Evolutionary conservation across 2,329 filamentous ascomycete species (phyloP).

Genomic region (Hortaea werneckii): DNA sequence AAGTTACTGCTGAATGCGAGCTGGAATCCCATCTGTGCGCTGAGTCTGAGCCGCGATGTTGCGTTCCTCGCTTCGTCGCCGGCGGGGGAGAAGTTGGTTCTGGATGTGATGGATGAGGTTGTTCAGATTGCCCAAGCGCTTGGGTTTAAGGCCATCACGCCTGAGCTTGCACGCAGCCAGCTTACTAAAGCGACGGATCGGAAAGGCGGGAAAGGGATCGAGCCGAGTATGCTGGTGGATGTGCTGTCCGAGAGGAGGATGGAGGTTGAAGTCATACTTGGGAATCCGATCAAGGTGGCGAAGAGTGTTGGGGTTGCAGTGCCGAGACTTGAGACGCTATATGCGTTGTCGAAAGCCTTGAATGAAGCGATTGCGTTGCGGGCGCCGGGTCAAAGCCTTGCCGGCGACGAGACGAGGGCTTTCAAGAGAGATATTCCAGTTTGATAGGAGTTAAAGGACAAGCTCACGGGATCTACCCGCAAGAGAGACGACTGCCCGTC

Average conservation of each 20-base stretch:
- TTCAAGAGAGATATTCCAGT: background rate
- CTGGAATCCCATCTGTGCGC: constrained; percentile 51
- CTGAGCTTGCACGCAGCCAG: constrained; percentile 29
- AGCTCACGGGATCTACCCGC: no score
- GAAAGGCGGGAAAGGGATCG: constrained; percentile 30
- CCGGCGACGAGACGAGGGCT: constrained; percentile 2
- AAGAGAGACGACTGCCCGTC: no score
- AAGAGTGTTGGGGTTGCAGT: constrained; percentile 30
- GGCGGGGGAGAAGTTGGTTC: constrained; percentile 26
- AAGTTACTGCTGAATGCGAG: constrained; percentile 53
- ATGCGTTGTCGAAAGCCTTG: constrained; percentile 35
- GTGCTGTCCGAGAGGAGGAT: constrained; percentile 31
- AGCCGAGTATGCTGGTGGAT: constrained; percentile 43
- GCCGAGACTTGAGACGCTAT: constrained; percentile 35
- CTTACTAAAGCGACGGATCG: constrained; percentile 29
- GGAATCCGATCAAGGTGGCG: constrained; percentile 35
- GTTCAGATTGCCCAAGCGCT: constrained; percentile 30
- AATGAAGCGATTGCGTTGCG: constrained; percentile 25
- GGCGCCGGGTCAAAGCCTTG: constrained; percentile 12
- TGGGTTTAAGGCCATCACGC: constrained; percentile 29
- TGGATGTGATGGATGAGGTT: constrained; percentile 38
- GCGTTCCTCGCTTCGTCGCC: constrained; percentile 37
- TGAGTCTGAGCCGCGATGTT: constrained; percentile 45
- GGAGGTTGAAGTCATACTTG: constrained; percentile 43
- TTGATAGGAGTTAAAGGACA: background rate